Evolutionary conservation across 768 basidiomycete genomes (phyloP), one percentile per base, ranked within the genome.

Genomic region (Tricholoma saponaceum): DNA sequence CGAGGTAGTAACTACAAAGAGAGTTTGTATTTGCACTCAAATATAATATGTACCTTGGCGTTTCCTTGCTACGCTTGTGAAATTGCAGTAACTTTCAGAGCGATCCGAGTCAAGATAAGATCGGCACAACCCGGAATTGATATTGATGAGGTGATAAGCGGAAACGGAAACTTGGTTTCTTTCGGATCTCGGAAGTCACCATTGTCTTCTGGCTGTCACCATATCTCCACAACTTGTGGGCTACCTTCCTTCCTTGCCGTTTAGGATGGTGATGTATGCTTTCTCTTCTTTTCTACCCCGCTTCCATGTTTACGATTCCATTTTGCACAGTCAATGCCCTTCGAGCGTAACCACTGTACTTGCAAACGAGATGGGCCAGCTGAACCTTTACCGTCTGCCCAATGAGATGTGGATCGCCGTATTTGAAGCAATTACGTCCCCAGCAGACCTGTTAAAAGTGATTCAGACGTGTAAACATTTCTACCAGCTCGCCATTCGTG

Each of bases 401-500:
- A 59, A 58, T 23, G 64, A 65, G 26, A 59, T 65, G 47, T 63
- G 59, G 62, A 61, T 61, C 22, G 25, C 44, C 6, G 55, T 65
- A 2, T 65, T 65, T 33, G 58, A 61, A 46, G 39, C 58, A 12
- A 57, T 65, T 23, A 52, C 46, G 1, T 26, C 54, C 5, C 57
- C 64, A 6, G 30, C 62, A 4, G 64, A 65, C 50, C 58, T 65
- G 16, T 51, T 60, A 6, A 56, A 52, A 54, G 55, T 65, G 14
- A 55, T 63, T 3, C 55, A 53, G 16, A 58, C 60, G 0, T 63
- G 62, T 54, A 60, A 62, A 26, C 47, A 53, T 33, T 60, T 63
- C 50, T 60, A 62, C 35, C 53, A 56, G 3, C 54, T 65, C 23
- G 64, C 59, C 2, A 58, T 65, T 16, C 50, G 59, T 8, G 53